Evolutionary conservation across 495 filamentous ascomycete genomes (phyloP).

Genomic region (Diplogelasinospora grovesii): DNA sequence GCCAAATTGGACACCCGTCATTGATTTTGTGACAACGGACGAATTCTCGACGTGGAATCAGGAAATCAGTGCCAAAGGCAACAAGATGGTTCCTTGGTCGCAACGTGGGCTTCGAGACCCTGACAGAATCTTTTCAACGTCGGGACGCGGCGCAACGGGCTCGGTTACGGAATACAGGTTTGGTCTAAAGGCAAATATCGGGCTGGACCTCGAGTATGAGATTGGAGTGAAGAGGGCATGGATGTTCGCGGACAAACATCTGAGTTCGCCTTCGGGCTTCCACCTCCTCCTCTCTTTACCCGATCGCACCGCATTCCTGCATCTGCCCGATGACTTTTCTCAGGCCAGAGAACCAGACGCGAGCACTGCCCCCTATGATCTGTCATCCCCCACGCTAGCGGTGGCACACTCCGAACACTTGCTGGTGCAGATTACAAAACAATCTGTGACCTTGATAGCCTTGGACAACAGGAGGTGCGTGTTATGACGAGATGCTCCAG

Average conservation of each 20-base stretch:
- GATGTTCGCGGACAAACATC: constrained; percentile 29
- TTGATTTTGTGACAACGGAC: constrained; percentile 56
- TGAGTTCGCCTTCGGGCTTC: constrained; percentile 17
- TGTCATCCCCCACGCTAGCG: constrained; percentile 51
- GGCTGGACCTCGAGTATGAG: constrained; percentile 43
- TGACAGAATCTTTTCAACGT: constrained; percentile 53
- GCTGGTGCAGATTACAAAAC: constrained; percentile 53
- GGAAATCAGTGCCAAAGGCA: constrained; percentile 3
- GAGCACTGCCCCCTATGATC: constrained; percentile 42
- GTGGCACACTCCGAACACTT: constrained; percentile 26
- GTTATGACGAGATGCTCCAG: not conserved
- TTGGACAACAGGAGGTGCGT: constrained; percentile 4
- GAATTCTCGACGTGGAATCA: constrained; percentile 17
- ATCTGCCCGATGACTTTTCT: constrained; percentile 32
- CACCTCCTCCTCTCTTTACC: constrained; percentile 46
- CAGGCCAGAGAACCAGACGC: constrained; percentile 25
- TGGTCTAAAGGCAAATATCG: constrained; percentile 63
- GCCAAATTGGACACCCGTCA: constrained; percentile 77
- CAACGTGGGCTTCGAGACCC: constrained; percentile 19
- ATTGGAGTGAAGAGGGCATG: constrained; percentile 38
- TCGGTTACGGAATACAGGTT: constrained; percentile 64
- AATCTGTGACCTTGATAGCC: constrained; percentile 33
- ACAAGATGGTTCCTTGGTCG: constrained; percentile 11
- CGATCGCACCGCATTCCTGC: constrained; percentile 33
- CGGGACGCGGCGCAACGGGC: constrained; percentile 51